A percentile compares a stretch with the other conserved stretches of the same genome.
Conservation (phyloP, 2,329 filamentous ascomycete species). For the Stachybotrys chlorohalonatus region DNA sequence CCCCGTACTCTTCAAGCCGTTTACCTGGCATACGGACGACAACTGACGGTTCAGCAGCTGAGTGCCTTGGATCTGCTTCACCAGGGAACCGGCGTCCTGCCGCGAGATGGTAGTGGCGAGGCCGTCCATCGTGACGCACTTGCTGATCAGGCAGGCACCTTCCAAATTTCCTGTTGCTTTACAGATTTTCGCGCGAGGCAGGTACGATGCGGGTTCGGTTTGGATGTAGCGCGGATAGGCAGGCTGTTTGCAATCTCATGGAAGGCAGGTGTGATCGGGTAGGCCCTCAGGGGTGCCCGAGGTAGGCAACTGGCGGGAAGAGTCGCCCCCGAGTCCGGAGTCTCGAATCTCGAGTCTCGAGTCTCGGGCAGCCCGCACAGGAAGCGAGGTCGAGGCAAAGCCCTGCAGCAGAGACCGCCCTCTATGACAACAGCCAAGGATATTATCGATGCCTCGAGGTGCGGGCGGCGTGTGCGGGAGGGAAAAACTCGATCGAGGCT, state of each 20-base stretch:
- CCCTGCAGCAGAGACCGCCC: background rate
- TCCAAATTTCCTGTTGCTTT: background rate
- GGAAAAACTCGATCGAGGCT: background rate
- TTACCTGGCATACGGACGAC: slow-evolving; percentile 64
- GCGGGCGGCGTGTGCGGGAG: background rate
- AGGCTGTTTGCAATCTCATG: slow-evolving; percentile 13
- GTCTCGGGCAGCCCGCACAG: background rate
- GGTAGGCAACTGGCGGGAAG: background rate
- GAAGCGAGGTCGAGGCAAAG: background rate
- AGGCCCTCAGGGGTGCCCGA: background rate
- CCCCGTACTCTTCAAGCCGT: slow-evolving; percentile 69
- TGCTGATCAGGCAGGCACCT: slow-evolving; percentile 5
- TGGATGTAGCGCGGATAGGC: background rate
- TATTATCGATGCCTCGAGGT: background rate
- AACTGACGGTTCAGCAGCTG: slow-evolving; percentile 54
- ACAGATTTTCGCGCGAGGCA: slow-evolving; percentile 1
- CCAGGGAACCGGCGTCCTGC: slow-evolving; percentile 35
- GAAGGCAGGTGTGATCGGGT: slow-evolving; percentile 10
- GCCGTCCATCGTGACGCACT: slow-evolving; percentile 12
- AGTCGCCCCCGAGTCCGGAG: no score
- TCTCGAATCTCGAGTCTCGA: no score
- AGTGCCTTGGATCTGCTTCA: slow-evolving; percentile 32
- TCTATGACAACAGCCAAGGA: background rate
- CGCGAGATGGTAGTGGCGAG: slow-evolving; percentile 18
- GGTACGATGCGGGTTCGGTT: slow-evolving; percentile 3